Conservation (phyloP, 352 stramenopile species). For the Phytophthora podocarpi region DNA sequence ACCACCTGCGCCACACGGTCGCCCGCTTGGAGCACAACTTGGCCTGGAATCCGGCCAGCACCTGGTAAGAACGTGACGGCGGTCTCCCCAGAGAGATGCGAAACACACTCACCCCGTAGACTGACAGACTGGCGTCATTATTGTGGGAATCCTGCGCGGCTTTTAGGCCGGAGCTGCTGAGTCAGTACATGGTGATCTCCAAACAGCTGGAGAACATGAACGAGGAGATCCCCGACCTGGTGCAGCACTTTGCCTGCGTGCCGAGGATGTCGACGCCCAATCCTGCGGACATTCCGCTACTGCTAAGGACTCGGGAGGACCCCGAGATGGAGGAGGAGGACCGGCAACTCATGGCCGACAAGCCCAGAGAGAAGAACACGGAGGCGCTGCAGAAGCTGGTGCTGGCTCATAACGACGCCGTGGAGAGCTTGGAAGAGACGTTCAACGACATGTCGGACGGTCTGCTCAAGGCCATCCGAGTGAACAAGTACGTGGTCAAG, state of each 20-base stretch:
- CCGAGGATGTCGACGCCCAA: constrained; percentile 85
- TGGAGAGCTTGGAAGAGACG: constrained; percentile 82
- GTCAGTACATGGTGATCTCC: constrained; percentile 87
- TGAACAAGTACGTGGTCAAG: constrained; percentile 89
- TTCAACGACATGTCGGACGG: constrained; percentile 88
- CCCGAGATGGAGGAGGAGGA: constrained; percentile 87
- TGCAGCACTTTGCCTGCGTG: constrained; percentile 87
- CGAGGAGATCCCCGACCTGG: constrained; percentile 83
- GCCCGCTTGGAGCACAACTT: constrained; percentile 77
- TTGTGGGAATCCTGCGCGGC: no score
- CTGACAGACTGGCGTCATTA: no score
- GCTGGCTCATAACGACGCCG: constrained; percentile 67
- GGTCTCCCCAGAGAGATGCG: background rate
- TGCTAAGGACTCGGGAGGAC: constrained; percentile 83
- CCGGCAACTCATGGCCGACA: constrained; percentile 73
- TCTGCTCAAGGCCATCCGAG: constrained; percentile 79
- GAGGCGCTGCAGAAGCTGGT: constrained; percentile 75
- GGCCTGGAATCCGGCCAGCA: constrained; percentile 80
- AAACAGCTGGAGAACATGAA: constrained; percentile 92
- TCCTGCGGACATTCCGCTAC: constrained; percentile 72
- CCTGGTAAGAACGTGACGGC: constrained; percentile 44
- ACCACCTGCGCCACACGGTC: constrained; percentile 83
- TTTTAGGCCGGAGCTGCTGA: constrained; percentile 84
- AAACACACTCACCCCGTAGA: no score
- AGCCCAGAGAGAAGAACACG: constrained; percentile 64